These are phyloP conservation scores for Septoria linicola DNA, from an alignment of 2,329 filamentous ascomycete genomes.

Conservation along the genomic window DNA sequence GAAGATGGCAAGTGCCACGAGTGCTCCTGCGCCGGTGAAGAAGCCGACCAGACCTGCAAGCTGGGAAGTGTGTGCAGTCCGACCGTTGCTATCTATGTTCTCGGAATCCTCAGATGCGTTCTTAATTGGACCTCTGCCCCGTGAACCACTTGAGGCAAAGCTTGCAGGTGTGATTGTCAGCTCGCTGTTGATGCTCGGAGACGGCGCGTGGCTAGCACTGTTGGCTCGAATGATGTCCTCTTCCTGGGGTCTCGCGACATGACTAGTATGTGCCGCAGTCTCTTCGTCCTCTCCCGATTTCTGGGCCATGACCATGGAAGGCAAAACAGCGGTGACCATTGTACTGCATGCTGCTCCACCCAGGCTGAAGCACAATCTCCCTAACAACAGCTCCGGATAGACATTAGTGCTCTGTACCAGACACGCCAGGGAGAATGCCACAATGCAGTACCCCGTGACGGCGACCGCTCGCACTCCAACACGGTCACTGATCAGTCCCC, in stretches of 20 bases:
- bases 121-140: constrained; percentile 5
- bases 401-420: constrained; percentile 85
- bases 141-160: constrained; percentile 41
- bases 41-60: constrained; percentile 88
- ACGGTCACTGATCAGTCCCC: constrained; percentile 76
- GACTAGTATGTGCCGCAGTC: constrained; percentile 21
- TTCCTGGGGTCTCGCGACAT: constrained; percentile 29
- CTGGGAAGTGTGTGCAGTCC: constrained; percentile 39
- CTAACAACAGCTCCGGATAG: constrained; percentile 83
- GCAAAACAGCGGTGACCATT: constrained; percentile 95
- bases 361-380: constrained; percentile 81
- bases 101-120: neutral
- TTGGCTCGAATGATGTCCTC: constrained; percentile 34
- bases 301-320: constrained; percentile 57
- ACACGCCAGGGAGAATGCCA: constrained; percentile 71
- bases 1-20: constrained; percentile 79
- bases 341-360: constrained; percentile 85
- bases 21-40: constrained; percentile 87
- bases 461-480: constrained; percentile 65
- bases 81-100: constrained; percentile 8
- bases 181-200: constrained; percentile 70
- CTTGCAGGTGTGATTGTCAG: constrained; percentile 68
- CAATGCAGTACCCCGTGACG: constrained; percentile 76
- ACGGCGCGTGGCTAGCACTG: constrained; percentile 56
- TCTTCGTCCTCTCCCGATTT: constrained; percentile 24